Evolutionary conservation across 2,329 filamentous ascomycete genomes (phyloP).

Genomic region (Ophiostoma quercus): DNA sequence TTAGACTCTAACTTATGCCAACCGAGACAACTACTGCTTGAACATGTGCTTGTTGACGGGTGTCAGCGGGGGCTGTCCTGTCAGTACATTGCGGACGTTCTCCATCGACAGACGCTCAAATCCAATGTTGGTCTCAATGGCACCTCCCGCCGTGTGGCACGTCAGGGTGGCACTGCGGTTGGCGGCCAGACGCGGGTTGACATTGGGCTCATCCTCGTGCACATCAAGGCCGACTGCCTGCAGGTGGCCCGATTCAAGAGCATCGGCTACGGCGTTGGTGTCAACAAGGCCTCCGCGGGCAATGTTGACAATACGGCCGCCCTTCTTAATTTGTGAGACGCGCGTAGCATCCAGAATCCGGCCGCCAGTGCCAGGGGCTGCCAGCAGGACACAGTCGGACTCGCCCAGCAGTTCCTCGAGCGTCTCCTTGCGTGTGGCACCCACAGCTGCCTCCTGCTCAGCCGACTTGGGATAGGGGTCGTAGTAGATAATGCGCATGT

Average conservation of each 20-base stretch:
- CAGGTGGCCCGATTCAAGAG: slow-evolving; percentile 42
- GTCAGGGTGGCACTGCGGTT: slow-evolving; percentile 45
- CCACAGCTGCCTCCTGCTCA: slow-evolving; percentile 42
- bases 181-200: slow-evolving; percentile 40
- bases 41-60: slow-evolving; percentile 51
- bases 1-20: neutral
- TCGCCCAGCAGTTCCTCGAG: slow-evolving; percentile 44
- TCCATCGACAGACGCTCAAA: slow-evolving; percentile 52
- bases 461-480: slow-evolving; percentile 41
- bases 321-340: slow-evolving; percentile 45
- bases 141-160: slow-evolving; percentile 51
- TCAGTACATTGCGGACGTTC: slow-evolving; percentile 47
- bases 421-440: slow-evolving; percentile 38
- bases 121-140: slow-evolving; percentile 48
- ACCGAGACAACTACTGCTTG: slow-evolving; percentile 16
- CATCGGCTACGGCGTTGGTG: slow-evolving; percentile 45
- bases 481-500: slow-evolving; percentile 54
- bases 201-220: slow-evolving; percentile 45
- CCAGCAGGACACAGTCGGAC: slow-evolving; percentile 48
- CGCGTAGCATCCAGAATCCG: slow-evolving; percentile 39
- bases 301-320: slow-evolving; percentile 54
- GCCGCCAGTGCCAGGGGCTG: slow-evolving; percentile 45
- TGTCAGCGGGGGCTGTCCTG: slow-evolving; percentile 38
- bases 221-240: slow-evolving; percentile 48
- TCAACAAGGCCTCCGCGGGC: slow-evolving; percentile 42